Percentiles rank a stretch among this genome's conserved stretches.
Evolutionary conservation across 208 protist genomes (phyloP).

Genomic region (Zelonia costaricensis): DNA sequence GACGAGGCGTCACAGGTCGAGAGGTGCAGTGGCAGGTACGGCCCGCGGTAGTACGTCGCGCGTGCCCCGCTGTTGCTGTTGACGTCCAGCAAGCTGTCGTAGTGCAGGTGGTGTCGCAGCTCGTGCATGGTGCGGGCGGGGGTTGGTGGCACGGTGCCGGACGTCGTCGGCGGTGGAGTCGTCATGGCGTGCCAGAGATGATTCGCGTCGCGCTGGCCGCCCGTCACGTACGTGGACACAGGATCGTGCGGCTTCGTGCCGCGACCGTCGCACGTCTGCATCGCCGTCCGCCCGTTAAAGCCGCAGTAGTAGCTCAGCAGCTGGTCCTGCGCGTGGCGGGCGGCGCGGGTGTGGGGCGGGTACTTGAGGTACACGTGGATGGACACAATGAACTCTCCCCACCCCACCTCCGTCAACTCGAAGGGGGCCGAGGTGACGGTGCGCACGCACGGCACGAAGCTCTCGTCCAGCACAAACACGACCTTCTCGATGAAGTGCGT

Average conservation of each 20-base stretch:
- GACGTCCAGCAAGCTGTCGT: constrained; percentile 38
- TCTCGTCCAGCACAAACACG: constrained; percentile 76
- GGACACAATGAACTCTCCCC: constrained; percentile 88
- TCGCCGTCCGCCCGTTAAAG: constrained; percentile 23
- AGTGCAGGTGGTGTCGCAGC: constrained; percentile 20
- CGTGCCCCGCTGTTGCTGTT: constrained; percentile 45
- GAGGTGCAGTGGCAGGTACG: constrained; percentile 38
- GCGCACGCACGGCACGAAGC: constrained; percentile 70
- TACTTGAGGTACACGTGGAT: constrained; percentile 73
- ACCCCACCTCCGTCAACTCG: constrained; percentile 84
- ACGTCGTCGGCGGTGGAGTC: constrained; percentile 22
- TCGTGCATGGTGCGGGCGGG: constrained; percentile 16
- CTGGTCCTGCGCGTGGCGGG: constrained; percentile 13
- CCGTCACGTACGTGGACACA: constrained; percentile 21
- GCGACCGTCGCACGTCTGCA: constrained; percentile 29
- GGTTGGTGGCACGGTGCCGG: constrained; percentile 15
- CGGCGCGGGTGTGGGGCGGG: constrained; percentile 14
- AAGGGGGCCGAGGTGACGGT: constrained; percentile 67
- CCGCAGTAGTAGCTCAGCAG: constrained; percentile 32
- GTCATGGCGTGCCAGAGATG: constrained; percentile 18
- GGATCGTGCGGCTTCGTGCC: constrained; percentile 28
- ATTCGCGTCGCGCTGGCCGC: constrained; percentile 14
- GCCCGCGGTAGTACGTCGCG: constrained; percentile 46
- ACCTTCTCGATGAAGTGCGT: constrained; percentile 75
- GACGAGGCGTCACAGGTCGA: constrained; percentile 10